These are phyloP conservation scores for Neurospora sp. DNA, from an alignment of 495 filamentous ascomycete genomes.

Conservation along the genomic window DNA sequence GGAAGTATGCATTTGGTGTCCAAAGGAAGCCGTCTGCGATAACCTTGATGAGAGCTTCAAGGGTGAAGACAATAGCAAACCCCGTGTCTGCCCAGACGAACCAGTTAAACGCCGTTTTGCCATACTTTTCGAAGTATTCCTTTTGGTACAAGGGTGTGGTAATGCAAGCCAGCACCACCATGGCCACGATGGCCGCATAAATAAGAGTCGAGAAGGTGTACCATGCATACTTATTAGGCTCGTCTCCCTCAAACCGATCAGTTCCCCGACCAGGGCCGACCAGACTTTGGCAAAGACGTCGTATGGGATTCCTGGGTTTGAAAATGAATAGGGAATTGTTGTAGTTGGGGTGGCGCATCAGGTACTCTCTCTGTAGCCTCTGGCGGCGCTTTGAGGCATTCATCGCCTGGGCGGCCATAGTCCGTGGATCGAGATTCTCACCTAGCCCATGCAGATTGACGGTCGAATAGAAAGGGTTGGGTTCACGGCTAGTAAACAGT, in stretches of 20 bases:
- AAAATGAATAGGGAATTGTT: constrained; percentile 92
- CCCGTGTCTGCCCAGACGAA: constrained; percentile 86
- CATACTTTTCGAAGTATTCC: constrained; percentile 56
- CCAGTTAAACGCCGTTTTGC: constrained; percentile 52
- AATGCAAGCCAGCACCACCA: constrained; percentile 91
- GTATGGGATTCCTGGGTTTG: constrained; percentile 60
- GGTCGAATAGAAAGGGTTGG: constrained; percentile 91
- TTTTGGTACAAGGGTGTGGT: constrained; percentile 92
- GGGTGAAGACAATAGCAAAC: constrained; percentile 78
- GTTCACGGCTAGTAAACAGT: constrained; percentile 53
- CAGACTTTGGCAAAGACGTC: constrained; percentile 76
- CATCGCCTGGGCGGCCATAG: constrained; percentile 83
- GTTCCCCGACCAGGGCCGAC: constrained; percentile 85
- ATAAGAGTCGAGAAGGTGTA: constrained; percentile 89
- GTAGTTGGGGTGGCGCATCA: constrained; percentile 78
- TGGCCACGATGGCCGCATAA: constrained; percentile 88
- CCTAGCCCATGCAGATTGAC: constrained; percentile 61
- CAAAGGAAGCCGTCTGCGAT: constrained; percentile 95
- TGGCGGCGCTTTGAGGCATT: constrained; percentile 73
- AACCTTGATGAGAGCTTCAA: constrained; percentile 87
- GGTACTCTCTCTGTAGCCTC: constrained; percentile 79
- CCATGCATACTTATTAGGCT: constrained; percentile 81
- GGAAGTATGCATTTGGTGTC: constrained; percentile 95
- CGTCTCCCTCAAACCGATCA: constrained; percentile 75
- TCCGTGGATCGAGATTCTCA: constrained; percentile 70